A percentile compares a stretch with the other conserved stretches of the same genome.
These are phyloP conservation scores for Fraxinus quadrangulata DNA, from an alignment of 257 asterid species.

Conservation along the genomic window DNA sequence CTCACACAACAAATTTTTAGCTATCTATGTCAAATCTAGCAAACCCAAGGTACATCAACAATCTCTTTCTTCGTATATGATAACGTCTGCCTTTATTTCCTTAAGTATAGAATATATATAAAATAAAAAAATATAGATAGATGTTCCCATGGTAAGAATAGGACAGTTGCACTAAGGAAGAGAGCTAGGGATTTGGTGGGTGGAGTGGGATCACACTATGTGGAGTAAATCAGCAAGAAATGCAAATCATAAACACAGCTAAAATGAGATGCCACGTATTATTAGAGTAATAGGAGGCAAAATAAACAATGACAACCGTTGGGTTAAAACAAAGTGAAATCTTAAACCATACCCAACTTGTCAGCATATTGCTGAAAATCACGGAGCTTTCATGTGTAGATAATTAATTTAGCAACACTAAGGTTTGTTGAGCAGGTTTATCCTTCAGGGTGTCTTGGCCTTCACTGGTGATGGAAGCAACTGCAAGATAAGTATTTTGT, in stretches of 20 bases:
- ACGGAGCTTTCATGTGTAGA: conserved; percentile 17
- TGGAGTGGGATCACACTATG: not conserved
- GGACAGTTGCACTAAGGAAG: too few relatives aligned
- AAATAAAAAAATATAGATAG: too few relatives aligned
- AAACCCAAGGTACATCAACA: too few relatives aligned
- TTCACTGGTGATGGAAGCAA: conserved; percentile 71
- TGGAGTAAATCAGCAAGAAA: not conserved
- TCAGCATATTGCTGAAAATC: conserved; percentile 12
- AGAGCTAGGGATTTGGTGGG: too few relatives aligned
- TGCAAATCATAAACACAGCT: not conserved
- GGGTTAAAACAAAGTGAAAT: conserved; percentile 9
- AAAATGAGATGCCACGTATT: not conserved
- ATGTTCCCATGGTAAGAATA: too few relatives aligned
- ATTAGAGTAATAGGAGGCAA: conserved; percentile 2
- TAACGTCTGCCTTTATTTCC: too few relatives aligned
- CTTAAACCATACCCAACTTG: conserved; percentile 15
- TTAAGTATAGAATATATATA: too few relatives aligned
- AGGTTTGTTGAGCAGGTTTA: conserved; percentile 16
- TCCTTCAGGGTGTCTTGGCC: conserved; percentile 62
- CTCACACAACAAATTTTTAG: too few relatives aligned
- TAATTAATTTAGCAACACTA: conserved; percentile 18
- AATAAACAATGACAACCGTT: conserved; percentile 14
- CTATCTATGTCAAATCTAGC: too few relatives aligned
- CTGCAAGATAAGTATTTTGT: conserved; percentile 37
- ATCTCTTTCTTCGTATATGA: too few relatives aligned